phyloP scores from a whole-genome alignment of 1,284 basidiomycete genomes.

The Dichomitus squalens region DNA sequence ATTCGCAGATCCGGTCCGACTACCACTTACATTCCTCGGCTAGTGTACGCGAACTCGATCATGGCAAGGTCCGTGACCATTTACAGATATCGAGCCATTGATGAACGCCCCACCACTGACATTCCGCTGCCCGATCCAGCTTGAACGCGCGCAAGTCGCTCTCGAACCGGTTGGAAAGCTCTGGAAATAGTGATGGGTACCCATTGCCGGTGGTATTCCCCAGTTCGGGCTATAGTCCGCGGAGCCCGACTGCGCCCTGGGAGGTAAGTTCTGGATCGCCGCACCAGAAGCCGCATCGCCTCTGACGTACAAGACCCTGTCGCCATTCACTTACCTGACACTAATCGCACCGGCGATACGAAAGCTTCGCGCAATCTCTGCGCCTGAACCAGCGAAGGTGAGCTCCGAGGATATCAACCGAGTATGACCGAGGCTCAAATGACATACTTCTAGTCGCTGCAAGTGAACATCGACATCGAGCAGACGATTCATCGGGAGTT shows the following conservation, averaged over 20 bases:
- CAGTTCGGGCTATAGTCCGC: slow-evolving; percentile 1
- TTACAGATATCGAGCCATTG: neutral
- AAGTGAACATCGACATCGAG: slow-evolving; percentile 13
- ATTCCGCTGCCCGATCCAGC: neutral
- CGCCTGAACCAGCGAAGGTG: neutral
- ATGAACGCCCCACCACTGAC: neutral
- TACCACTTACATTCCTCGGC: neutral
- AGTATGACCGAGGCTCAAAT: neutral
- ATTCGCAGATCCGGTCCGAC: neutral
- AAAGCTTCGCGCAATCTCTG: neutral
- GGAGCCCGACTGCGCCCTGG: slow-evolving; percentile 1
- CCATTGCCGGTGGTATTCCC: slow-evolving; percentile 10
- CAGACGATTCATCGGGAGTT: slow-evolving; percentile 11
- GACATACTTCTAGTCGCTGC: slow-evolving; percentile 6
- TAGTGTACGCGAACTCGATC: slow-evolving; percentile 20
- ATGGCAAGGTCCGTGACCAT: slow-evolving; percentile 11
- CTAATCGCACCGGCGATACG: neutral
- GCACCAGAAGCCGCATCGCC: neutral
- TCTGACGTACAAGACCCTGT: slow-evolving; percentile 1
- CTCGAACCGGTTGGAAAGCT: slow-evolving; percentile 6
- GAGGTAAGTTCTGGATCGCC: slow-evolving; percentile 8
- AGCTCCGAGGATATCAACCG: neutral
- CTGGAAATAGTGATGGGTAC: slow-evolving; percentile 2
- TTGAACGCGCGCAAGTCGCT: slow-evolving; percentile 14
- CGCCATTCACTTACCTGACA: neutral